Base-by-base conservation (phyloP, 257 asterid species). In the Solanum pennellii region DNA sequence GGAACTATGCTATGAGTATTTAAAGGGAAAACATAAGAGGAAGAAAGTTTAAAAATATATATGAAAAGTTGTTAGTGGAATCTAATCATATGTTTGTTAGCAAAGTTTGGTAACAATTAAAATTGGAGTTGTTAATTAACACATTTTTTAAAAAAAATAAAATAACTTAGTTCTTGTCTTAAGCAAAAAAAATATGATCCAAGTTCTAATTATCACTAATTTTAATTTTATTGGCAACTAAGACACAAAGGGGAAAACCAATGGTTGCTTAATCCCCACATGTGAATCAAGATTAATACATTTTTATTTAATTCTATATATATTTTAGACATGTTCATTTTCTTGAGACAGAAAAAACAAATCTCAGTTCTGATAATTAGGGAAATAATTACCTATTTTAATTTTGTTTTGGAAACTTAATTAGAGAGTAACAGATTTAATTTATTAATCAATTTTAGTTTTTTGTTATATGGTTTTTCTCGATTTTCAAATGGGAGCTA, bases 21-120 rank as follows among this genome's bases (percentile, higher is more conserved):
- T 92, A 83, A 89, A 92, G 59, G 83, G 84, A 23, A 66, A 49
- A 31, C 2, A 41, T 27, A 11, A 13, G 66, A 62, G 66, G 84
- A 56, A 7, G 9, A 18, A 4, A 37, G 1, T 69, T 29, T 18
- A 2, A 52, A 21, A 71, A 31, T 33, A 71, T 12, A 68, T 31
- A 27, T 42, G 62, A 66, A 87, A 76, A 87, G 87, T 68, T 69
- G 89, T 82, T 82, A 69, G 37, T 76, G 45, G 56, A 75, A 86
- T 37, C 85, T 82, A 11, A 37, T 82, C 86, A 77, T 59, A 79
- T 77, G 73, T 66, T 83, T 45, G 87, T 87, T 88, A 89, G 91
- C 74, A 56, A 73, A 71, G 88, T 87, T 91, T 87, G 92, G 90
- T 62, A 8, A 84, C 56, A 25, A 47, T 29, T 66, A 33, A 84